These are phyloP conservation scores for Populus tomentosa DNA, from an alignment of 441 rosid genomes.

Conservation along the genomic window DNA sequence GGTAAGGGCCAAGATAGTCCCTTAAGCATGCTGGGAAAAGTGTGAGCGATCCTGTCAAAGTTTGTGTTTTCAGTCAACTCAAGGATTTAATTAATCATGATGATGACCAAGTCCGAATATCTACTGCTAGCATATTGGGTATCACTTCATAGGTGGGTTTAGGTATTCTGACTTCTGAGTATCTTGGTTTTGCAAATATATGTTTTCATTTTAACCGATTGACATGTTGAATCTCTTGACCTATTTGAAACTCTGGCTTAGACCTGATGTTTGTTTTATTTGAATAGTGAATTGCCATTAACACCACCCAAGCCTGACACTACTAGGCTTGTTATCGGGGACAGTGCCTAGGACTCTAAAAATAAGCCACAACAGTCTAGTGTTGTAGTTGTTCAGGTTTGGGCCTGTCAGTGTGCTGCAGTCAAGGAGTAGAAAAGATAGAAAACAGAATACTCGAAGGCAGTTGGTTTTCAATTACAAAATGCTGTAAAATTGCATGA, in stretches of 20 bases:
- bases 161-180: background rate
- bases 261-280: background rate
- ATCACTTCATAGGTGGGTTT: constrained; percentile 69
- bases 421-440: no score
- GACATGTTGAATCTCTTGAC: background rate
- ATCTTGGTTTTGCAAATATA: constrained; percentile 2
- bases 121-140: constrained; percentile 85
- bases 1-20: background rate
- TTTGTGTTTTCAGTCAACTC: constrained; percentile 50
- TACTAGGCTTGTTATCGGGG: no score
- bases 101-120: constrained; percentile 87
- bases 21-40: constrained; percentile 91
- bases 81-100: constrained; percentile 72
- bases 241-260: background rate
- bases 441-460: no score
- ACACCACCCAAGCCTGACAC: background rate
- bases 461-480: no score
- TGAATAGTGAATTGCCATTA: background rate
- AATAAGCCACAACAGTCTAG: no score
- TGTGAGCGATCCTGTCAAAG: constrained; percentile 60
- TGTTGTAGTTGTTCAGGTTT: no score
- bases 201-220: background rate
- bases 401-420: no score
- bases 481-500: no score
- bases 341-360: no score